phyloP scores from a whole-genome alignment of 1,284 basidiomycete species.

The Trichosporon coremiiforme region DNA sequence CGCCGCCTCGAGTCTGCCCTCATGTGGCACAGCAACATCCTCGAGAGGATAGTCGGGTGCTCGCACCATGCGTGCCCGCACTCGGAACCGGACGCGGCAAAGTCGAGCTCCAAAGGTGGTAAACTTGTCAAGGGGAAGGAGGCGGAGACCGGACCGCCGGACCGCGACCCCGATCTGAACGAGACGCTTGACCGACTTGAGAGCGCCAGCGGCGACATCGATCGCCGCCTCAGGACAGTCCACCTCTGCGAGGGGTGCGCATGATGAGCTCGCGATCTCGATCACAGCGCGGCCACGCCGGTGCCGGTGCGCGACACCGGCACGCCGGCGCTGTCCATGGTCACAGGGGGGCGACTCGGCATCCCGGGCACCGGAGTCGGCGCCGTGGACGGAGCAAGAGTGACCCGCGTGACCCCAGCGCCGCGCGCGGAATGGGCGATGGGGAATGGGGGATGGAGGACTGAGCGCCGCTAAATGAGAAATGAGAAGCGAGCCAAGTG shows the following conservation, averaged over 20 bases:
- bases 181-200: background rate
- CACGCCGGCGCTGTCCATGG: background rate
- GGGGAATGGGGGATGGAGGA: background rate
- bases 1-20: constrained; percentile 14
- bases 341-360: background rate
- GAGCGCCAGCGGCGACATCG: background rate
- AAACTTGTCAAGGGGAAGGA: background rate
- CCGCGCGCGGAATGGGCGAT: too few species aligned
- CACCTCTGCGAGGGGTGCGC: constrained; percentile 12
- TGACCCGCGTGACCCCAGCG: background rate
- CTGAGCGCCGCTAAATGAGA: background rate
- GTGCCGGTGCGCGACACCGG: too few species aligned
- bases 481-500: background rate
- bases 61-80: background rate
- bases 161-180: background rate
- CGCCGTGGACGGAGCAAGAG: background rate
- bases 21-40: constrained; percentile 13
- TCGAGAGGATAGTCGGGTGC: constrained; percentile 9
- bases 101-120: background rate
- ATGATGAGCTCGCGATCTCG: background rate
- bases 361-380: background rate
- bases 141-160: background rate
- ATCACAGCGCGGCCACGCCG: background rate
- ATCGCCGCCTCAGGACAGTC: background rate
- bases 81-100: background rate